Base-by-base conservation (phyloP, 2,329 filamentous ascomycete species). In the Ascomycota sp. region DNA sequence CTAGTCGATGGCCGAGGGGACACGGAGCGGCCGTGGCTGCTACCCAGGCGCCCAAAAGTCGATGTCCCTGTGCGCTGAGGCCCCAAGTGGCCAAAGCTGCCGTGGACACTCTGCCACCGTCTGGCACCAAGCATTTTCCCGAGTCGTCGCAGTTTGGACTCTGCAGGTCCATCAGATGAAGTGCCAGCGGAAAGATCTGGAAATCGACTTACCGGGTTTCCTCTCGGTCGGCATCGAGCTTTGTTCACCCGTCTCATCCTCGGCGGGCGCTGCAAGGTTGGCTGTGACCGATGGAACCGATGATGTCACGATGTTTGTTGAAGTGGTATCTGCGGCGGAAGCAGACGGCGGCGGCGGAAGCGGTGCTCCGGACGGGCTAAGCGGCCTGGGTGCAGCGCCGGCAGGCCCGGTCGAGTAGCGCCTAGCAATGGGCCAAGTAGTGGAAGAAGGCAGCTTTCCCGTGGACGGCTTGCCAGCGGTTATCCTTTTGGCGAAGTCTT, bases 61-160 rank as follows among this genome's bases (percentile, higher is more conserved):
- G 52, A 20, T 9, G 23, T 37, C 3, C 50, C 46, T 3, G 46
- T 56, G 45, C 69, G 74, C 23, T 57, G 52, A 2, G 65, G 61
- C 0, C 63, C 74, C 40, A 63, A 58, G 46, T 55, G 63, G 33
- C 57, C 66, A 45, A 65, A 75, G 25, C 73, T 56, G 36, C 61
- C 62, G 50, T 79, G 60, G 32, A 78, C 58, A 47, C 73, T 79
- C 47, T 77, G 71, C 24, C 74, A 61, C 34, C 71, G 57, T 15
- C 71, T 61, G 20, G 68, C 65, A 12, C 50, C 50, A 27, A 80
- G 62, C 56, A 80, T 74, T 9, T 75, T 80, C 11, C 75, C 75
- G 31, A 81, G 61, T 32, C 73, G 64, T 28, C 71, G 61, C 25
- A 72, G 43, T 40, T 64, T 69, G 32, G 65, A 66, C 41, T 69